Evolutionary conservation across 768 basidiomycete species (phyloP), one percentile per base, ranked within the genome.

Genomic region (Brasilioporus rufonigricans): DNA sequence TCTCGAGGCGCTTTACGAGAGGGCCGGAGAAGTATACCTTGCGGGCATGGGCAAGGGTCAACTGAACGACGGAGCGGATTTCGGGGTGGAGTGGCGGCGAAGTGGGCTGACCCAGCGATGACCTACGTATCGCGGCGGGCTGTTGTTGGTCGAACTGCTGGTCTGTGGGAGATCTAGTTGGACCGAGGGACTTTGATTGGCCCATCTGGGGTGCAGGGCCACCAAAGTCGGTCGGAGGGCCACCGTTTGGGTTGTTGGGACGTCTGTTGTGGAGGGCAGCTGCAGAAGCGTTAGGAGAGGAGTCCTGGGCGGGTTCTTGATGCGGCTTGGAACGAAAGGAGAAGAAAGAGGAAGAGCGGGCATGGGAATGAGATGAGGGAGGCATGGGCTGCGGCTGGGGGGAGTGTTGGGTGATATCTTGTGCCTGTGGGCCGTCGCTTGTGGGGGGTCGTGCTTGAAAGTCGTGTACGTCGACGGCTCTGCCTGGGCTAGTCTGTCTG

Each of bases 21-120:
- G 88, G 89, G 11, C 91, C 91, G 5, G 90, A 92, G 72, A 86
- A 91, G 71, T 93, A 93, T 8, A 93, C 78, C 65, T 93, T 93
- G 74, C 86, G 89, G 0, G 86, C 83, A 64, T 93, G 91, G 13
- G 87, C 84, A 39, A 83, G 73, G 23, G 84, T 87, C 47, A 93
- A 76, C 52, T 81, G 80, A 27, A 93, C 86, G 50, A 91, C 81
- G 4, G 88, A 91, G 44, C 86, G 83, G 50, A 93, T 91, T 72
- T 93, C 91, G 9, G 88, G 85, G 68, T 93, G 91, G 18, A 91
- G 73, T 14, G 79, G 79, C 1, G 77, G 68, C 1, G 77, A 47
- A n/a, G 64, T 0, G 23, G 59, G 48, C 19, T 60, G 65, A 1
- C 56, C 48, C 6, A 62, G 48, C 0, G 68, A 71, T 4, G 56